Base-by-base conservation (phyloP, 495 filamentous ascomycete species). In the Friedmanniomyces endolithicus region DNA sequence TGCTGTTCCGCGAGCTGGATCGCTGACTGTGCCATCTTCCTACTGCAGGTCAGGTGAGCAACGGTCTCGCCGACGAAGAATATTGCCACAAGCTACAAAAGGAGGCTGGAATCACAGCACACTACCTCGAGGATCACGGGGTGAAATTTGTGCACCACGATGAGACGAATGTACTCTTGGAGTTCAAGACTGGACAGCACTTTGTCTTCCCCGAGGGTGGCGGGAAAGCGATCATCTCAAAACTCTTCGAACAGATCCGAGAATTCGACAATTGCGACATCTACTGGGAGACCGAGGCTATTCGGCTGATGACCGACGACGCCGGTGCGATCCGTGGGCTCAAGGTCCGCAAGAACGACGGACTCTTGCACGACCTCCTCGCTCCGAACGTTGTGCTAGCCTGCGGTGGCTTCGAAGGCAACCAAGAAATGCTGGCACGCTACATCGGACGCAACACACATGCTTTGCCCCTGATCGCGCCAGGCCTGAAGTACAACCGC, bases 91-190 rank as follows among this genome's bases (percentile, higher is more conserved):
- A 65, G 52, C 35, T 63, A 12, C 37, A 48, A 22, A 19, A 50
- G 19, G 57, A 63, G 29, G 61, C 53, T 1, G 55, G 33, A 14
- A 34, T 50, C 17, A 57, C 57, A 0, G 61, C 57, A 9, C 53
- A 34, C 25, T 63, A 63, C 34, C 53, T 63, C 3, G 24, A 58
- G 23, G 57, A 53, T 17, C 61, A 60, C 35, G 61, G 61, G 0
- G 61, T 63, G 20, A 57, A 60, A 45, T 63, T 57, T 16, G 55
- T 58, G 0, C 57, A 63, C 50, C 63, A 65, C 49, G 63, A 61
- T 47, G 56, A 63, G 50, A 8, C 54, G 23, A 61, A 65, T 31
- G 61, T 63, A 4, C 44, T 63, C 20, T 40, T 63, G 24, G 61
- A 63, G 51, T 63, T 63, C 47, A 52, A 59, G 35, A 62, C 60